A percentile compares a stretch with the other conserved stretches of the same genome.
These are phyloP conservation scores for Mucuna pruriens DNA, from an alignment of 306 rosid genomes.

Conservation along the genomic window DNA sequence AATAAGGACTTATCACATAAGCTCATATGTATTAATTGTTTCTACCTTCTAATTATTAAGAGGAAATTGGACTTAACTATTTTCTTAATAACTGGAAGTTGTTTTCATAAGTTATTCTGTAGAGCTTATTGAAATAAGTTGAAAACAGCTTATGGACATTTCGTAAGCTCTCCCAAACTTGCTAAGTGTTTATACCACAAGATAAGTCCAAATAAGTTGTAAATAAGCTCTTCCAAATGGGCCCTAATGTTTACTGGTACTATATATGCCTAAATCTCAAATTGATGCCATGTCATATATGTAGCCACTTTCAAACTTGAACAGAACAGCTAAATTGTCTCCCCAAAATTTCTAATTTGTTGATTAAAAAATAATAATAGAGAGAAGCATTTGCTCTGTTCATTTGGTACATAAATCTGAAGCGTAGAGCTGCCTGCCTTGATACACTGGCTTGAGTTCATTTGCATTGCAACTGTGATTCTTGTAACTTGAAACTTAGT, in stretches of 20 bases:
- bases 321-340: not conserved
- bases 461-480: conserved; percentile 12
- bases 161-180: too few species aligned
- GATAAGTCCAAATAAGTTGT: too few species aligned
- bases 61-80: too few species aligned
- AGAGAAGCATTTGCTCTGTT: conserved; percentile 24
- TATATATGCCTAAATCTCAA: not conserved
- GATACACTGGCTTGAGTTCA: conserved; percentile 14
- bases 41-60: too few species aligned
- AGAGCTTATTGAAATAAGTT: too few species aligned
- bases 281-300: not conserved
- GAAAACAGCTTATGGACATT: too few species aligned
- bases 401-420: not conserved
- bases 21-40: too few species aligned
- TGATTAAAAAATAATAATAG: not conserved
- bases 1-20: too few species aligned
- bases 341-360: not conserved
- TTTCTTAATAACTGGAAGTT: too few species aligned
- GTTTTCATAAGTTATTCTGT: too few species aligned
- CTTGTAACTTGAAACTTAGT: not conserved
- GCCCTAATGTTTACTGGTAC: conserved; percentile 24
- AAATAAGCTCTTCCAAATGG: too few species aligned
- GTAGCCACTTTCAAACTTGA: conserved; percentile 6
- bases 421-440: not conserved
- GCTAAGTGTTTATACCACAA: too few species aligned